Base-by-base conservation (phyloP, 192 early-diverging fungal species). In the Podila clonocystis region DNA sequence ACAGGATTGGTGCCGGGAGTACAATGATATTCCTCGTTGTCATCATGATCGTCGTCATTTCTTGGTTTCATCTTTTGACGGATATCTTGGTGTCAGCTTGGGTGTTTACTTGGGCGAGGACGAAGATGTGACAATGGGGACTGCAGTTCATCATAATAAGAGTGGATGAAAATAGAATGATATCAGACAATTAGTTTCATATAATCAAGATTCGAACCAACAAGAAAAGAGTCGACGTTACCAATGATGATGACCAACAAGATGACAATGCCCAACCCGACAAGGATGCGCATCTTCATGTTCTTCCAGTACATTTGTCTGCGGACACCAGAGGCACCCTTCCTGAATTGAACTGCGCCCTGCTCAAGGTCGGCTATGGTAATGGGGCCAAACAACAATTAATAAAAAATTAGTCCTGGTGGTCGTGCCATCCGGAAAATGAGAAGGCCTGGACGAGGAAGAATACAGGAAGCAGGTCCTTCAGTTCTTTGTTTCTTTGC, bases 291-390 rank as follows among this genome's bases (percentile, higher is more conserved):
- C 89, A 94, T 92, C 88, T 95, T 98, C 91, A 97, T 94, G 74
- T 97, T 95, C 82, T 94, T 94, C 96, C 95, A 97, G 94, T 95
- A 97, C 96, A 97, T 97, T 72, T 90, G 89, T 85, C 94, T 94
- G 67, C 95, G 91, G 12, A 96, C 95, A 33, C 84, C 72, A 36
- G 90, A 89, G 3, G 96, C 95, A 49, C 93, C 93, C 62, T 89
- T 87, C 55, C 89, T 89, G 88, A 99, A 98, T 28, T 80, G 77
- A 17, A 80, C 59, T 17, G 77, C 77, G 22, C 77, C 77, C 58
- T 72, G 70, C 67, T 80, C 77, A 60, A 80, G 77, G 57, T 80
- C 77, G 33, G 70, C 77, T 80, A 65, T 67, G 50, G 24, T 24
- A 19, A n/a, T 62, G 13, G 11, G 52, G 17, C 38, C 15, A 57